A percentile compares a stretch with the other conserved stretches of the same genome.
Conservation (phyloP, 805 yeast genomes). For the Alloascoidea hylecoeti region DNA sequence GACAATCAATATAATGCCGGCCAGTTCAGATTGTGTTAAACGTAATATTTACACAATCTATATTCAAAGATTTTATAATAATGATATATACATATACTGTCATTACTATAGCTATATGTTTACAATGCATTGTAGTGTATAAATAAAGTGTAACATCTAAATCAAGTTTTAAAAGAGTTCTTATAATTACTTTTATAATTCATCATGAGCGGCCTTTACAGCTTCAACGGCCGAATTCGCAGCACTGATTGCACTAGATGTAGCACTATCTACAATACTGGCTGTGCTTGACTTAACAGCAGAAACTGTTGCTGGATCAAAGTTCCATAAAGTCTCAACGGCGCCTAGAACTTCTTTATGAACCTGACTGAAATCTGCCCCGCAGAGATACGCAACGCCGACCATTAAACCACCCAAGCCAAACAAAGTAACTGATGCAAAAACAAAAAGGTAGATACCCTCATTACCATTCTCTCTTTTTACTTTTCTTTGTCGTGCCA, state of each 20-base stretch:
- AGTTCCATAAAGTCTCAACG: not conserved
- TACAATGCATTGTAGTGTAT: too few species aligned
- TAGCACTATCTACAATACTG: not conserved
- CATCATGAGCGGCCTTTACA: too few species aligned
- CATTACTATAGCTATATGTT: too few species aligned
- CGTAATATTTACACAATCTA: too few species aligned
- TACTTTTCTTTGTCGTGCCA: not conserved
- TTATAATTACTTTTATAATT: too few species aligned
- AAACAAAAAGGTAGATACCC: not conserved
- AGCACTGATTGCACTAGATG: constrained; percentile 1
- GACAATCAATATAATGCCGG: too few species aligned
- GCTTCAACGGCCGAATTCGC: too few species aligned
- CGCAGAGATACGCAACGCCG: not conserved
- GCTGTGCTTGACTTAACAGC: not conserved
- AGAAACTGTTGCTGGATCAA: not conserved
- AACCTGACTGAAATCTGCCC: constrained; percentile 1
- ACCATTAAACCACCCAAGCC: constrained; percentile 1
- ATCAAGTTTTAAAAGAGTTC: too few species aligned
- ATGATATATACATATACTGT: too few species aligned
- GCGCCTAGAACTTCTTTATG: not conserved
- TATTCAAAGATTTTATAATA: too few species aligned
- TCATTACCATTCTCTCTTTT: not conserved
- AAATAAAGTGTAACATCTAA: too few species aligned
- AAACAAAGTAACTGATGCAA: not conserved
- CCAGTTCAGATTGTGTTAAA: too few species aligned